Evolutionary conservation across 148 eudicot species (phyloP).

Genomic region (Persicaria tinctoria): DNA sequence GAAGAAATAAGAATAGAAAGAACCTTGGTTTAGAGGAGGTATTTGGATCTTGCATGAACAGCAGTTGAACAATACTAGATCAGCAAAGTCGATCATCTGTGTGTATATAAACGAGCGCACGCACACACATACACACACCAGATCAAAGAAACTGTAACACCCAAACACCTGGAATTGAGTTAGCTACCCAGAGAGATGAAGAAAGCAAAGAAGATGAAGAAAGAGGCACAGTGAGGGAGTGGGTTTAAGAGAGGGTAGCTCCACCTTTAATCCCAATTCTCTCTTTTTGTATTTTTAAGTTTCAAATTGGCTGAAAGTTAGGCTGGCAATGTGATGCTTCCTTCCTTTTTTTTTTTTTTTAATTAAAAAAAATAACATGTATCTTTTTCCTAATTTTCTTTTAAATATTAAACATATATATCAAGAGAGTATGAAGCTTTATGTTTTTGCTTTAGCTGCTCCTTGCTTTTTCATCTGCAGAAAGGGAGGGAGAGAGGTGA

Average conservation of each 20-base stretch:
- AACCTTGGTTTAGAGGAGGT: constrained; percentile 43
- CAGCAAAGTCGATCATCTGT: constrained; percentile 9
- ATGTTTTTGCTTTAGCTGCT: constrained; percentile 2
- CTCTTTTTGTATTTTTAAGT: neutral
- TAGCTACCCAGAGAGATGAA: neutral
- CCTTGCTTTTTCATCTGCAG: neutral
- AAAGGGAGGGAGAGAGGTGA: neutral
- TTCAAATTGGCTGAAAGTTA: neutral
- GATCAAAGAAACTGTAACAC: neutral
- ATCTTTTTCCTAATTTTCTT: neutral
- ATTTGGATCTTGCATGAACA: constrained; percentile 89
- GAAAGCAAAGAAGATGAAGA: neutral
- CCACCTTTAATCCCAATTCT: neutral
- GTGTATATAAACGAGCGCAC: neutral
- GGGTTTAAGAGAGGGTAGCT: neutral
- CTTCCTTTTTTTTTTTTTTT: neutral
- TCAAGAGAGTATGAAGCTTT: neutral
- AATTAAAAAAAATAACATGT: neutral
- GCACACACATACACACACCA: neutral
- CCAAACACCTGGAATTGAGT: neutral
- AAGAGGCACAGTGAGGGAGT: neutral
- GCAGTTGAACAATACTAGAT: constrained; percentile 18
- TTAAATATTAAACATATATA: neutral
- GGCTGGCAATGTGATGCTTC: constrained; percentile 7
- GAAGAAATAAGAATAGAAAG: neutral